Conservation (phyloP, 345 rosid species). For the Ailanthus altissimus region DNA sequence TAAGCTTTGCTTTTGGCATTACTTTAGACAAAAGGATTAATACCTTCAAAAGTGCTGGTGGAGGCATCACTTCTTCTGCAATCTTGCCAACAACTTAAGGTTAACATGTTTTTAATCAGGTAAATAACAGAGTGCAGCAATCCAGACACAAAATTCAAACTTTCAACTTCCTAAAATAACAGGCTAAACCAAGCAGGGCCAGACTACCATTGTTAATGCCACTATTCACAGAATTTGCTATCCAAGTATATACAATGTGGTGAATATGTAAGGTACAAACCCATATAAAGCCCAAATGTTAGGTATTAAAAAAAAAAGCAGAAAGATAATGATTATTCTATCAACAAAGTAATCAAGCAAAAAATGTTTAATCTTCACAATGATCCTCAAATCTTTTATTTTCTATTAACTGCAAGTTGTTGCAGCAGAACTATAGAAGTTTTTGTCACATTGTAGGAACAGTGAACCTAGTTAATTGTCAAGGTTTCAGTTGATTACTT, state of each 20-base stretch:
- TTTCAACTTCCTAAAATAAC: background rate
- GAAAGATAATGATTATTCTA: background rate
- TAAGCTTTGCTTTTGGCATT: constrained; percentile 84
- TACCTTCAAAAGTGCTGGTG: constrained; percentile 53
- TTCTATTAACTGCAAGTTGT: background rate
- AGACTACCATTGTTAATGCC: background rate
- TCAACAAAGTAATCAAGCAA: background rate
- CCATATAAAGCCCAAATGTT: background rate
- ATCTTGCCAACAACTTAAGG: constrained; percentile 56
- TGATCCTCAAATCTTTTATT: background rate
- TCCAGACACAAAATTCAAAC: constrained; percentile 3
- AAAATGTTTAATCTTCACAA: background rate
- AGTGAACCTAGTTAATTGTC: background rate
- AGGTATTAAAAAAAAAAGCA: background rate
- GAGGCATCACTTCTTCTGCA: constrained; percentile 75
- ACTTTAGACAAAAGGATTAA: constrained; percentile 53
- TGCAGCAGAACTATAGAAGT: background rate
- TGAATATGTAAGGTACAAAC: background rate
- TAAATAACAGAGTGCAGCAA: constrained; percentile 9
- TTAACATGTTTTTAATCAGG: constrained; percentile 35
- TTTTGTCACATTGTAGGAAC: background rate
- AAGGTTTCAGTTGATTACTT: background rate
- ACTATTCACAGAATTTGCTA: background rate
- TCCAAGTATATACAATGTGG: background rate
- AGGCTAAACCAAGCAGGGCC: background rate